Conservation (phyloP, 2,329 filamentous ascomycete species). For the Chaetomium sp. region DNA sequence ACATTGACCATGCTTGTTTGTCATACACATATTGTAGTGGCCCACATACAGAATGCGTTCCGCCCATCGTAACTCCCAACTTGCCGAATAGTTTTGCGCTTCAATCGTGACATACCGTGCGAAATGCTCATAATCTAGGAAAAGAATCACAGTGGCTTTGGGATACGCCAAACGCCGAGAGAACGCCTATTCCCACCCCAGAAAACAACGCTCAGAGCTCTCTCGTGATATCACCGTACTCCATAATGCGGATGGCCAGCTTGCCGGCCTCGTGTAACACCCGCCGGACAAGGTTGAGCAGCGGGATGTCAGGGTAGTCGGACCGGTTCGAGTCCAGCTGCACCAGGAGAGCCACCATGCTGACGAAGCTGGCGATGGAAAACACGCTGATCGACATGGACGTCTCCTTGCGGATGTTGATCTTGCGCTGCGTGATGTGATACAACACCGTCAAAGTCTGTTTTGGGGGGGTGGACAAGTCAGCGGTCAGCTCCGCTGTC, state of each 20-base stretch:
- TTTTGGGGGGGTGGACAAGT: no score
- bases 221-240: constrained; percentile 38
- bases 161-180: not conserved
- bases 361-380: constrained; percentile 74
- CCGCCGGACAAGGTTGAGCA: constrained; percentile 52
- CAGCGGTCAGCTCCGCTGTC: not conserved
- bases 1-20: not conserved
- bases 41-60: not conserved
- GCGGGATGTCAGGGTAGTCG: constrained; percentile 62
- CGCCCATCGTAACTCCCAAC: not conserved
- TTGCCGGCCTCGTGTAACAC: constrained; percentile 40
- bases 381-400: constrained; percentile 76
- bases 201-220: constrained; percentile 24
- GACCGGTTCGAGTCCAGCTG: constrained; percentile 66
- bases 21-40: not conserved
- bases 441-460: constrained; percentile 74
- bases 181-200: not conserved
- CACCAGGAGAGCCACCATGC: constrained; percentile 68
- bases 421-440: constrained; percentile 75
- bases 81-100: not conserved
- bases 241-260: constrained; percentile 36
- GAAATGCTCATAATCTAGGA: not conserved
- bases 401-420: constrained; percentile 78
- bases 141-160: not conserved
- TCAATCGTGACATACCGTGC: not conserved